A percentile compares a stretch with the other conserved stretches of the same genome.
These are phyloP conservation scores for Vicia sativa DNA, from an alignment of 306 rosid genomes.

Conservation along the genomic window DNA sequence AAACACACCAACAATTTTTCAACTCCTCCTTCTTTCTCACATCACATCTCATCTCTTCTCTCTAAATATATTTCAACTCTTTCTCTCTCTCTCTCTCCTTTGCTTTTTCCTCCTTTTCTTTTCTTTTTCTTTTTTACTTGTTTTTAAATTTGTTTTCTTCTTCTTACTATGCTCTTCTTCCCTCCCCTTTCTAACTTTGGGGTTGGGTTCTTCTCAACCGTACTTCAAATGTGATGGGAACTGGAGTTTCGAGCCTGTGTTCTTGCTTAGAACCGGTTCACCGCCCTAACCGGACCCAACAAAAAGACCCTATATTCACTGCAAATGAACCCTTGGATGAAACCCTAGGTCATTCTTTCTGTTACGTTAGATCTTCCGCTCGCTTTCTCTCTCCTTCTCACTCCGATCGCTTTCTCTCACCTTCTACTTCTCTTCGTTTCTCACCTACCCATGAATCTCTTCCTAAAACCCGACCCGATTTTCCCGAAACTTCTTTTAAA, in stretches of 20 bases:
- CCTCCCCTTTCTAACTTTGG: conserved; percentile 30
- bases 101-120: conserved; percentile 35
- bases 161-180: background rate
- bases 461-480: conserved; percentile 54
- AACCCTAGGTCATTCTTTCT: conserved; percentile 99
- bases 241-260: conserved; percentile 67
- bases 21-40: background rate
- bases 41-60: conserved; percentile 13
- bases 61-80: background rate
- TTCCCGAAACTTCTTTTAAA: conserved; percentile 68
- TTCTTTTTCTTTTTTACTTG: background rate
- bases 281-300: conserved; percentile 47
- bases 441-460: conserved; percentile 65
- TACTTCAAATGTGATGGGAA: conserved; percentile 89
- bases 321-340: conserved; percentile 72
- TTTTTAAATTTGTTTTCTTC: background rate
- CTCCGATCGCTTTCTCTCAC: conserved; percentile 87
- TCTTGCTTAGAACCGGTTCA: conserved; percentile 69
- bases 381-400: conserved; percentile 79
- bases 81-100: background rate
- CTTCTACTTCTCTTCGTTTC: conserved; percentile 82
- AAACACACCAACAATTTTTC: conserved; percentile 36
- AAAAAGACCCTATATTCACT: conserved; percentile 53
- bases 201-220: conserved; percentile 10
- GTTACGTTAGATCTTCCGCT: conserved; percentile 83